phyloP scores from a whole-genome alignment of 768 basidiomycete genomes.

The Lyophyllum atratum region DNA sequence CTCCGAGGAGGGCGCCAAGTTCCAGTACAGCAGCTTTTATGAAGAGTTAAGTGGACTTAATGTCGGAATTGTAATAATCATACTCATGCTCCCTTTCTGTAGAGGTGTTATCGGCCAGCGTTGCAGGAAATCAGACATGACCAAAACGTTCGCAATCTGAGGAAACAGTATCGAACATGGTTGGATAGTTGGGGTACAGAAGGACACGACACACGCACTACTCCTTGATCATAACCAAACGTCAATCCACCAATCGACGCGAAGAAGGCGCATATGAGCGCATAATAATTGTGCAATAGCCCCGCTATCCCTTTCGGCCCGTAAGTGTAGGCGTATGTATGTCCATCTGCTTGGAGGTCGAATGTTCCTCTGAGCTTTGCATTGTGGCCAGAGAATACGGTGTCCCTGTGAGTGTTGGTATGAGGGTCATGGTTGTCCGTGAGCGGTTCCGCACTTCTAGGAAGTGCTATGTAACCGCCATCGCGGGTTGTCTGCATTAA shows the following conservation, averaged over 20 bases:
- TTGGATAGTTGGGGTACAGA: background rate
- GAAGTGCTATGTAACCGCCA: conserved; percentile 18
- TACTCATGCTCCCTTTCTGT: conserved; percentile 81
- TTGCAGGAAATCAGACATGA: conserved; percentile 73
- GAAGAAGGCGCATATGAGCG: conserved; percentile 68
- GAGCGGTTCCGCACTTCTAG: conserved; percentile 4
- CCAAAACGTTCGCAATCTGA: conserved; percentile 79
- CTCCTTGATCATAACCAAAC: conserved; percentile 86
- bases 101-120: conserved; percentile 73
- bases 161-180: background rate
- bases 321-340: conserved; percentile 66
- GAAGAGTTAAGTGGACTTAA: background rate
- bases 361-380: conserved; percentile 30
- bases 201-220: conserved; percentile 35
- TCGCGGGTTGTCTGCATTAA: background rate
- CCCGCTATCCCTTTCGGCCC: conserved; percentile 72
- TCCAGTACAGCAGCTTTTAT: conserved; percentile 72
- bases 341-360: conserved; percentile 34
- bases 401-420: background rate
- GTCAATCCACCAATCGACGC: conserved; percentile 77
- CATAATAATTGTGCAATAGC: conserved; percentile 63
- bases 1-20: conserved; percentile 78
- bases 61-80: conserved; percentile 20
- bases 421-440: conserved; percentile 4
- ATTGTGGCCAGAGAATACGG: conserved; percentile 7